phyloP scores from a whole-genome alignment of 108 stramenopile genomes.

The Skeletonema marinoi region DNA sequence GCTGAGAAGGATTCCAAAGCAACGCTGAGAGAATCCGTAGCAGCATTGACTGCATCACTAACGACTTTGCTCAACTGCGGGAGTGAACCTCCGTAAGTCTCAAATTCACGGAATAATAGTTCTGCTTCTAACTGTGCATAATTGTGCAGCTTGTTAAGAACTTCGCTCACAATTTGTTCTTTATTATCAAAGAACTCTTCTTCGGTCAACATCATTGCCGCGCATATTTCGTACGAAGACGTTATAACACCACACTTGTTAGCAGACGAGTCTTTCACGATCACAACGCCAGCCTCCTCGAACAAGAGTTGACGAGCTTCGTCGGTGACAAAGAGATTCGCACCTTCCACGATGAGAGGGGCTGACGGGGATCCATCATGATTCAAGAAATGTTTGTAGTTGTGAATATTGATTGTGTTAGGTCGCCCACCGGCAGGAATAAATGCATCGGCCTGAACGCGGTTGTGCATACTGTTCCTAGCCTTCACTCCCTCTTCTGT shows the following conservation, averaged over 20 bases:
- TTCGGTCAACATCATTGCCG: constrained; percentile 93
- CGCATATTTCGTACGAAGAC: constrained; percentile 94
- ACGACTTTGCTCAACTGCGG: constrained; percentile 90
- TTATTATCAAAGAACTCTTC: constrained; percentile 95
- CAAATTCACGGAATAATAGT: constrained; percentile 96
- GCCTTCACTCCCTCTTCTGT: constrained; percentile 90
- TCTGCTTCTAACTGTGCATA: constrained; percentile 93
- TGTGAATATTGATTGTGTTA: constrained; percentile 91
- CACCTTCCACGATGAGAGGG: constrained; percentile 95
- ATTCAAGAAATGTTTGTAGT: constrained; percentile 86
- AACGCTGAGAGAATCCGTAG: constrained; percentile 90
- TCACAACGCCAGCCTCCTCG: constrained; percentile 92
- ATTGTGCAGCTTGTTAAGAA: constrained; percentile 85
- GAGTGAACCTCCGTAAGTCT: constrained; percentile 74
- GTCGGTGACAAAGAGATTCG: constrained; percentile 93
- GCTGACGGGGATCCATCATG: constrained; percentile 85
- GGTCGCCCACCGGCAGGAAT: constrained; percentile 97
- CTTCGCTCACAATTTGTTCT: constrained; percentile 90
- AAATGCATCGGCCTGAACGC: constrained; percentile 94
- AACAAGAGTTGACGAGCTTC: constrained; percentile 92
- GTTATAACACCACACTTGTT: constrained; percentile 99
- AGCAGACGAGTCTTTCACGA: constrained; percentile 98
- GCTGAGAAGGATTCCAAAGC: constrained; percentile 76
- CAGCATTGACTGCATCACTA: constrained; percentile 87
- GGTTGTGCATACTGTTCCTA: constrained; percentile 97